phyloP scores from a whole-genome alignment of 805 yeast species.

The Saccharomycopsis sp. region DNA sequence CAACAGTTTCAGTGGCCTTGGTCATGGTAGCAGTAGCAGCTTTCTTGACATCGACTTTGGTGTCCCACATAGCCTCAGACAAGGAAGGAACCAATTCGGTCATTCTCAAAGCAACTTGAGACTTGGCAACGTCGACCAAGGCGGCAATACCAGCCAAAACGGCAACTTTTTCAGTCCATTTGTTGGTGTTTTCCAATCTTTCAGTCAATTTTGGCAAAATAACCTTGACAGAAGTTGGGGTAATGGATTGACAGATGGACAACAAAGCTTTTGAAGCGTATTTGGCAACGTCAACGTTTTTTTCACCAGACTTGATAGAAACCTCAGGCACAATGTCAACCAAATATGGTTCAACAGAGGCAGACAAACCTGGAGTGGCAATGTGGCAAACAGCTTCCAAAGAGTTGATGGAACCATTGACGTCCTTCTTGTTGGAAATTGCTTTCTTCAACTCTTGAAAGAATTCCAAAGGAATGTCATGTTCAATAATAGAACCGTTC shows the following conservation, averaged over 20 bases:
- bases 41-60: slow-evolving; percentile 94
- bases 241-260: slow-evolving; percentile 71
- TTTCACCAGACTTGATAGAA: slow-evolving; percentile 81
- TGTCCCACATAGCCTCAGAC: slow-evolving; percentile 99
- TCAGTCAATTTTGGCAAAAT: slow-evolving; percentile 72
- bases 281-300: slow-evolving; percentile 64
- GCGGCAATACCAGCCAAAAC: slow-evolving; percentile 75
- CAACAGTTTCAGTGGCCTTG: slow-evolving; percentile 94
- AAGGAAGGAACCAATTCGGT: slow-evolving; percentile 97
- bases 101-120: slow-evolving; percentile 96
- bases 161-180: slow-evolving; percentile 98
- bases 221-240: slow-evolving; percentile 90
- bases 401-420: slow-evolving; percentile 58
- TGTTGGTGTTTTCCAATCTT: slow-evolving; percentile 63
- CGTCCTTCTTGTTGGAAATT: slow-evolving; percentile 72
- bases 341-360: slow-evolving; percentile 93
- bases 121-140: slow-evolving; percentile 90
- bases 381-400: slow-evolving; percentile 78
- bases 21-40: slow-evolving; percentile 95
- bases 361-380: slow-evolving; percentile 72
- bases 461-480: slow-evolving; percentile 90
- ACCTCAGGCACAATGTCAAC: slow-evolving; percentile 68
- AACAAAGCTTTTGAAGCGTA: slow-evolving; percentile 69
- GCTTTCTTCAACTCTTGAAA: slow-evolving; percentile 69
- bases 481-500: slow-evolving; percentile 96